A percentile compares a stretch with the other conserved stretches of the same genome.
Conservation (phyloP, 495 filamentous ascomycete species). For the Xylaria grammica region DNA sequence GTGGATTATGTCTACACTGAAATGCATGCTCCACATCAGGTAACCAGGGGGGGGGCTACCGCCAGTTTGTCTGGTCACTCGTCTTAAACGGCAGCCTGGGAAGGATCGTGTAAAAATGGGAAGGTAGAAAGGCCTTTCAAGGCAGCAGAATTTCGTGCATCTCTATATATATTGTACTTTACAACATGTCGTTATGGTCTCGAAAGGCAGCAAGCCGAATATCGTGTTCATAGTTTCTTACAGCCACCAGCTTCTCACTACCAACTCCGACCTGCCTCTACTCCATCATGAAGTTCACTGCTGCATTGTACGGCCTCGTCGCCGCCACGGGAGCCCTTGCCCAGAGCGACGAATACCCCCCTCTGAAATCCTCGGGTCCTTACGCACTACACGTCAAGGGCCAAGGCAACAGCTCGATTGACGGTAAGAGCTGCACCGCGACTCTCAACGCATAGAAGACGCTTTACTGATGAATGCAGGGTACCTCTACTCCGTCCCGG, state of each 20-base stretch:
- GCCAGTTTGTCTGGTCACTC: too few relatives aligned
- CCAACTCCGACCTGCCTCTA: background rate
- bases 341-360: constrained; percentile 12
- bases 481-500: constrained; percentile 18
- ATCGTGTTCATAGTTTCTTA: constrained; percentile 13
- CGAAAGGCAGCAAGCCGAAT: constrained; percentile 10
- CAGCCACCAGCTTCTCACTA: constrained; percentile 12
- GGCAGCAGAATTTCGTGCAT: constrained; percentile 1
- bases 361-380: constrained; percentile 9
- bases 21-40: too few relatives aligned
- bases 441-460: constrained; percentile 1
- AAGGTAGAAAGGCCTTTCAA: background rate
- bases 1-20: too few relatives aligned
- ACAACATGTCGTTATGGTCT: constrained; percentile 9
- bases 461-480: constrained; percentile 11
- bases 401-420: constrained; percentile 18
- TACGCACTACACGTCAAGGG: constrained; percentile 21
- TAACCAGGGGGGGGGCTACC: too few relatives aligned
- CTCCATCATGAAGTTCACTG: constrained; percentile 6
- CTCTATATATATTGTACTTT: constrained; percentile 16
- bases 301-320: constrained; percentile 17
- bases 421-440: constrained; percentile 17
- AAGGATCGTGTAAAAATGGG: constrained; percentile 16
- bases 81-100: constrained; percentile 18
- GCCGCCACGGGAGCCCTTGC: constrained; percentile 14